Base-by-base conservation (phyloP, 208 protist genomes). In the Leishmania braziliensis region DNA sequence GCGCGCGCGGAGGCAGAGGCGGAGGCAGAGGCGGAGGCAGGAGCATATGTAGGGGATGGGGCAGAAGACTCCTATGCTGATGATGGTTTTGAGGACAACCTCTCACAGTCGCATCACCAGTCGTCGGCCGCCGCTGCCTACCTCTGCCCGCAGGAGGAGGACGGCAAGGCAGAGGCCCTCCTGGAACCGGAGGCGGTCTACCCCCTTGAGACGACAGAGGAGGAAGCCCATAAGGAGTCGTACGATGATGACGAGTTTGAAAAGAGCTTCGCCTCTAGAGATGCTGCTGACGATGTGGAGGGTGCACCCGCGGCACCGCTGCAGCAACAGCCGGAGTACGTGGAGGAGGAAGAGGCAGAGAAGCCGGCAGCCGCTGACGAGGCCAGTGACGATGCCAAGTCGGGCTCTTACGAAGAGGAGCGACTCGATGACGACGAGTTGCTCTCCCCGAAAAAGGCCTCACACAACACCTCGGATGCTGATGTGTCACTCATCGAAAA, bases 31-130 rank as follows among this genome's bases (percentile, higher is more conserved):
- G 78, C 50, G 43, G 71, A 82, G 23, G 79, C 33, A 62, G 20
- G 43, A 33, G 39, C 16, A n/a, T 18, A 39, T 36, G 39, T 60
- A 50, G 68, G 66, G 39, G 23, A 48, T 8, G 20, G 33, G 54
- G 68, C 78, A 10, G 62, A 77, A 5, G 72, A 71, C 43, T 33
- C 51, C 56, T 84, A 90, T 77, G 70, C 76, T 18, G 83, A 92
- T 75, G 80, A 92, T 75, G 82, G 77, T 77, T 88, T 90, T 74
- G 85, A 89, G 50, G 77, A 87, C 14, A 66, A 82, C n/a, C 63
- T 73, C 9, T 78, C 65, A 12, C 62, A 62, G n/a, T 33, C 73
- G 68, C 36, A 18, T 23, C 46, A 80, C 23, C 50, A 75, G 58
- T 9, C n/a, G 36, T 53, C 63, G 20, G 33, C 23, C 2, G 74